Conservation (phyloP, 805 yeast species). For the Schizosaccharomyces cryophilus region DNA sequence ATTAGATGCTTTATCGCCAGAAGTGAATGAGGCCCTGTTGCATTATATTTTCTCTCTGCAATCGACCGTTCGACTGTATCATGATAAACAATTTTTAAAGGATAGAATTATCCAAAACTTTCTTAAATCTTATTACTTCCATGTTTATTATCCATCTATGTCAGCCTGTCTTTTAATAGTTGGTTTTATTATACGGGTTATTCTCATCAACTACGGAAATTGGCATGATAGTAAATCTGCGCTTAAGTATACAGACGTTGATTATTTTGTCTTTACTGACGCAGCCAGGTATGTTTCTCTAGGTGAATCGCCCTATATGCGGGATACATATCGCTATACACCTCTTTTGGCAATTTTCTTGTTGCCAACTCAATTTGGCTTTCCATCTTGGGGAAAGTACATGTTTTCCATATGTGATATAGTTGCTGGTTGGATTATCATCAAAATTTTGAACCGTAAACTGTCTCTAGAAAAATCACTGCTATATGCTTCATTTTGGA, state of each 20-base stretch:
- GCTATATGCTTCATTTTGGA: conserved; percentile 42
- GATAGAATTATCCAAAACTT: too few species aligned
- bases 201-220: conserved; percentile 50
- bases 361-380: conserved; percentile 30
- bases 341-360: conserved; percentile 72
- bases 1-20: too few species aligned
- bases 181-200: conserved; percentile 21
- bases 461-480: conserved; percentile 16
- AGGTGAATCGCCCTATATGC: conserved; percentile 46
- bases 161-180: conserved; percentile 9
- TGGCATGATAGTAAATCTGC: conserved; percentile 65
- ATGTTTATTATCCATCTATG: not conserved
- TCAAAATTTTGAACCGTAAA: conserved; percentile 18
- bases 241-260: conserved; percentile 80
- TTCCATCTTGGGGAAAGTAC: conserved; percentile 49
- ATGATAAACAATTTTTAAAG: too few species aligned
- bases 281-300: conserved; percentile 49
- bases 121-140: not conserved
- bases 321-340: conserved; percentile 85
- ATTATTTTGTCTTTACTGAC: conserved; percentile 80
- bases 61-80: too few species aligned
- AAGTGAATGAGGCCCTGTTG: too few species aligned
- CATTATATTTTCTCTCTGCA: too few species aligned
- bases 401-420: conserved; percentile 58
- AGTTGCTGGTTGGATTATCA: conserved; percentile 45